A percentile compares a stretch with the other conserved stretches of the same genome.
Evolutionary conservation across 805 yeast genomes (phyloP).

Genomic region (Suhomyces sp.): DNA sequence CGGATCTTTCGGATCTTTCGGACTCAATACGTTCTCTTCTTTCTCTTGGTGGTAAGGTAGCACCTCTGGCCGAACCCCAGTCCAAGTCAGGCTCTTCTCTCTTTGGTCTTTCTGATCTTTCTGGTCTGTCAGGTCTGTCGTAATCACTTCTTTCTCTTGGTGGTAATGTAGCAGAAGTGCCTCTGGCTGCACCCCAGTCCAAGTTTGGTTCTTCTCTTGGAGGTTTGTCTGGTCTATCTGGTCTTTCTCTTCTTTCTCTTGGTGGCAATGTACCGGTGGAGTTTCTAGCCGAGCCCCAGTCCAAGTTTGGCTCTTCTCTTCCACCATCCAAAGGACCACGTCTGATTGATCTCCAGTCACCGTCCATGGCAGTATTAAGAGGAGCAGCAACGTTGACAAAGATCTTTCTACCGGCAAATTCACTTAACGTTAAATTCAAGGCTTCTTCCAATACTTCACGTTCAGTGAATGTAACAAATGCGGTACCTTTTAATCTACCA

Average conservation of each 20-base stretch:
- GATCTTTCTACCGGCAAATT: slow-evolving; percentile 48
- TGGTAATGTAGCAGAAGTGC: slow-evolving; percentile 28
- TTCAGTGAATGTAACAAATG: slow-evolving; percentile 49
- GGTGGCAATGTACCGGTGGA: slow-evolving; percentile 29
- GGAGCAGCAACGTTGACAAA: slow-evolving; percentile 62
- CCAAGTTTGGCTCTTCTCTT: slow-evolving; percentile 40
- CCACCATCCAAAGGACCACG: slow-evolving; percentile 9
- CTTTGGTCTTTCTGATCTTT: slow-evolving; percentile 28
- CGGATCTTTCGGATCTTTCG: slow-evolving; percentile 17
- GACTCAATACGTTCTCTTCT: slow-evolving; percentile 16
- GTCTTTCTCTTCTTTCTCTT: slow-evolving; percentile 31
- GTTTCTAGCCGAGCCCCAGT: slow-evolving; percentile 41
- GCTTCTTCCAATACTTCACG: slow-evolving; percentile 51
- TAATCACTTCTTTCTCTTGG: slow-evolving; percentile 25
- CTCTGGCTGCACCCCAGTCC: slow-evolving; percentile 44
- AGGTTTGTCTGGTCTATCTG: slow-evolving; percentile 14
- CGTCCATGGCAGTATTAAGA: slow-evolving; percentile 43
- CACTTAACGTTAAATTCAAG: slow-evolving; percentile 42
- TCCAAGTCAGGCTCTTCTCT: slow-evolving; percentile 59
- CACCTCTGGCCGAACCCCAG: slow-evolving; percentile 50
- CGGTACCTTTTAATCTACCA: slow-evolving; percentile 61
- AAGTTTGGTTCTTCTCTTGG: slow-evolving; percentile 39
- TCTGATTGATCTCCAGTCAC: slow-evolving; percentile 38
- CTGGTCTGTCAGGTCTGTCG: slow-evolving; percentile 20
- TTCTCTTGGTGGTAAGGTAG: slow-evolving; percentile 35